phyloP scores from a whole-genome alignment of 1,284 basidiomycete genomes.

The Leccinum olivaceoglutinosum region DNA sequence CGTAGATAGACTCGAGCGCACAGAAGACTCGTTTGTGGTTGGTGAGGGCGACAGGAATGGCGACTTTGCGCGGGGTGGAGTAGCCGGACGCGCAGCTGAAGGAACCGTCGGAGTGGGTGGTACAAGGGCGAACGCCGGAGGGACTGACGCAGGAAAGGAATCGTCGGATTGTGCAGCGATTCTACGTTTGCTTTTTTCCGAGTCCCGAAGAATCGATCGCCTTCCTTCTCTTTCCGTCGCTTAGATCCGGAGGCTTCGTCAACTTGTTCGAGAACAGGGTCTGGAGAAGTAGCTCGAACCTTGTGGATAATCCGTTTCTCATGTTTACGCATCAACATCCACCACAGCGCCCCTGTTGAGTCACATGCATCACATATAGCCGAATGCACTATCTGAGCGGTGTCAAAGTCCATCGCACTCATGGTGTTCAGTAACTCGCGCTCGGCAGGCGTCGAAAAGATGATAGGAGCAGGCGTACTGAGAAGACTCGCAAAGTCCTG shows the following conservation, averaged over 20 bases:
- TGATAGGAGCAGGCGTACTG: conserved; percentile 64
- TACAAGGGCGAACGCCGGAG: conserved; percentile 64
- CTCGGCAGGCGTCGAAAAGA: conserved; percentile 83
- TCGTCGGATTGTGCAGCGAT: conserved; percentile 28
- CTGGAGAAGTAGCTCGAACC: conserved; percentile 19
- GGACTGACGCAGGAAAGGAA: conserved; percentile 47
- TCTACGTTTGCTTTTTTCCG: conserved; percentile 20
- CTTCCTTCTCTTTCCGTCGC: conserved; percentile 31
- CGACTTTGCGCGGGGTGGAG: conserved; percentile 50
- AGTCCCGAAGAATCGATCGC: conserved; percentile 15
- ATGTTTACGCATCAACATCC: conserved; percentile 85
- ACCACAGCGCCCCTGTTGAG: conserved; percentile 89
- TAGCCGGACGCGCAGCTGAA: conserved; percentile 36
- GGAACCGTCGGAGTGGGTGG: conserved; percentile 67
- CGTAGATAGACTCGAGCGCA: conserved; percentile 59
- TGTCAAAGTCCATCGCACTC: conserved; percentile 81
- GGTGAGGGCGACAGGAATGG: conserved; percentile 60
- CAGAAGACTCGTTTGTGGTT: conserved; percentile 45
- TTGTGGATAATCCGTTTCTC: conserved; percentile 54
- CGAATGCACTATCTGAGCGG: conserved; percentile 90
- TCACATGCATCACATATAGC: conserved; percentile 93
- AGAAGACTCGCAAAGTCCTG: conserved; percentile 75
- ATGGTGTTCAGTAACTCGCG: conserved; percentile 76
- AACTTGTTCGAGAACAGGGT: conserved; percentile 29
- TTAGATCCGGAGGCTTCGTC: conserved; percentile 20